phyloP scores from a whole-genome alignment of 2,329 filamentous ascomycete species.

The Zasmidium cellare region DNA sequence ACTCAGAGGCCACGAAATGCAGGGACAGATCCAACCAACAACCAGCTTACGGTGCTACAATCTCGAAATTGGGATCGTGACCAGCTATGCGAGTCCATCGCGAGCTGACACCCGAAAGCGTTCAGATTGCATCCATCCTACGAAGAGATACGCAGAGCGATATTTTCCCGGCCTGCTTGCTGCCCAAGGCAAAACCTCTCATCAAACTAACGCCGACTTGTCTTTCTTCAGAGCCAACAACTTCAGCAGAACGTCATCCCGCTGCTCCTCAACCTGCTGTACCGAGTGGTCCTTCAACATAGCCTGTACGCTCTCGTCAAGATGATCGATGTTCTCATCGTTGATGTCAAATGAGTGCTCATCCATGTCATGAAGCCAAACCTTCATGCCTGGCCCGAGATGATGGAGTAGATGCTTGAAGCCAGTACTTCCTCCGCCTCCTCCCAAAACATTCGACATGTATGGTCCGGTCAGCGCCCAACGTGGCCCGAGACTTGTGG shows the following conservation, averaged over 20 bases:
- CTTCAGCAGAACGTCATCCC: not conserved
- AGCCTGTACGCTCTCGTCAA: not conserved
- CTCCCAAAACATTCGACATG: conserved; percentile 20
- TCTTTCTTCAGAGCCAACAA: not conserved
- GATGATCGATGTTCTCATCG: not conserved
- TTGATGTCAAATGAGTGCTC: not conserved
- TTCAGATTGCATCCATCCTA: not conserved
- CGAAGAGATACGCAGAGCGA: not conserved
- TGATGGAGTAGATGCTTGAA: not conserved
- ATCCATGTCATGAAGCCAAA: not conserved
- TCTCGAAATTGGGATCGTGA: too few species aligned
- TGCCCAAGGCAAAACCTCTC: not conserved
- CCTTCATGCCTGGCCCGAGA: not conserved
- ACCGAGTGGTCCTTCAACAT: not conserved
- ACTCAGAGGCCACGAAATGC: not conserved
- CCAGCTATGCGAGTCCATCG: too few species aligned
- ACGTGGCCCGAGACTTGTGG: conserved; percentile 13
- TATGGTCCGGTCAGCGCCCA: conserved; percentile 25
- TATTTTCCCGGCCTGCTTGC: not conserved
- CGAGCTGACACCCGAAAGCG: not conserved
- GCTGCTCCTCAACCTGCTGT: not conserved
- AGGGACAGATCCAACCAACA: not conserved
- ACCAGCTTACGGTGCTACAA: not conserved
- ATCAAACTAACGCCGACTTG: not conserved
- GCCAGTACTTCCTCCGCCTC: not conserved